phyloP scores from a whole-genome alignment of 2,329 filamentous ascomycete species.

The Aspergillus pseudotamarii region DNA sequence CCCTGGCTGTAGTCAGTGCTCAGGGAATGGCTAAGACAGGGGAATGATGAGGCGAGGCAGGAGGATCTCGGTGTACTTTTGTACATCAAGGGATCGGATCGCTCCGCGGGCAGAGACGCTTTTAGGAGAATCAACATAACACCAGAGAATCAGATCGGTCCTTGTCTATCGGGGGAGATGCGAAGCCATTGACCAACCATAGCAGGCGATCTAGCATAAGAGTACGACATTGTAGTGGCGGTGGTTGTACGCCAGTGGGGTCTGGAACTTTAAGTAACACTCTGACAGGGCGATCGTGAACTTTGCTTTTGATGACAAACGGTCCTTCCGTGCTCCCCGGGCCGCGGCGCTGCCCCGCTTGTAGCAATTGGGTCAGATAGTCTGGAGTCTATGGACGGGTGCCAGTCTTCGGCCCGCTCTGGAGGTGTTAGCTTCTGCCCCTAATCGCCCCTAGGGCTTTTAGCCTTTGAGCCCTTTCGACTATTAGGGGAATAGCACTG shows the following conservation, averaged over 20 bases:
- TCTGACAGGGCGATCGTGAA: constrained; percentile 21
- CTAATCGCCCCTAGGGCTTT: not conserved
- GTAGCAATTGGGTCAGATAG: constrained; percentile 1
- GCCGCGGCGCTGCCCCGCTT: constrained; percentile 13
- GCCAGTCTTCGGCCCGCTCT: constrained; percentile 7
- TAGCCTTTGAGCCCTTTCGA: not conserved
- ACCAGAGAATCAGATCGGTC: constrained; percentile 18
- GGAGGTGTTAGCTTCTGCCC: not conserved
- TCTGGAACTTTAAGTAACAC: constrained; percentile 13
- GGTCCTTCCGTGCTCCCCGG: constrained; percentile 24
- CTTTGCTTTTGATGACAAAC: constrained; percentile 22
- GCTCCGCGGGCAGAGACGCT: constrained; percentile 3
- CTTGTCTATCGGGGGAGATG: constrained; percentile 10
- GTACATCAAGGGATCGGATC: constrained; percentile 1
- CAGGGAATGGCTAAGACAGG: constrained; percentile 7
- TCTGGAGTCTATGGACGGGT: not conserved
- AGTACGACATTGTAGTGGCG: not conserved
- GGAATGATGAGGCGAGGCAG: not conserved
- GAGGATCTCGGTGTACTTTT: constrained; percentile 8
- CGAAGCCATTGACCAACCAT: constrained; percentile 17
- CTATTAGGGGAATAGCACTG: not conserved
- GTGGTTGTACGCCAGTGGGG: constrained; percentile 10
- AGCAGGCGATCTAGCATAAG: constrained; percentile 9
- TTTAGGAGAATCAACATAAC: constrained; percentile 7
- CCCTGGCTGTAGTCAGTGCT: constrained; percentile 5